These are phyloP conservation scores for Tolypocladium inflatum DNA, from an alignment of 2,329 filamentous ascomycete genomes.

Conservation along the genomic window DNA sequence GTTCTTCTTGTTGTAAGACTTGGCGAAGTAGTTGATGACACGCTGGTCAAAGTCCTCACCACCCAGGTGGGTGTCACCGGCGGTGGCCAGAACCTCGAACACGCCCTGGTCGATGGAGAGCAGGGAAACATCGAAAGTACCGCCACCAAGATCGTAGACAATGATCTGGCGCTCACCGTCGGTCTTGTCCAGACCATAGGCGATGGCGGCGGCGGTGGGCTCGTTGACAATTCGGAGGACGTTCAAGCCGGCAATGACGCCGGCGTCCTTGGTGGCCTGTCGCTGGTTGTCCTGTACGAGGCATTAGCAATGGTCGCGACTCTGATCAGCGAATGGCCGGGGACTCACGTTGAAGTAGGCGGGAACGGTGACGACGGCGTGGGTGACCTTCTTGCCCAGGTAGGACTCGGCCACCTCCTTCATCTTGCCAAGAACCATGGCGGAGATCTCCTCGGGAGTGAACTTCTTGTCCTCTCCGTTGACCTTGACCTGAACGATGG, in stretches of 20 bases:
- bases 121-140: slow-evolving; percentile 90
- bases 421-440: slow-evolving; percentile 79
- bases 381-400: slow-evolving; percentile 72
- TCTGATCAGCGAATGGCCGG: neutral
- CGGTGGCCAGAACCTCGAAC: slow-evolving; percentile 89
- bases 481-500: slow-evolving; percentile 68
- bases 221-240: slow-evolving; percentile 96
- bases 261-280: slow-evolving; percentile 94
- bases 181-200: slow-evolving; percentile 86
- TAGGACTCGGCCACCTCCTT: slow-evolving; percentile 74
- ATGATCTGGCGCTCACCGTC: slow-evolving; percentile 80
- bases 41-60: slow-evolving; percentile 99
- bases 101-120: slow-evolving; percentile 86
- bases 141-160: slow-evolving; percentile 89
- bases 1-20: slow-evolving; percentile 99
- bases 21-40: slow-evolving; percentile 91
- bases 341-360: slow-evolving; percentile 77
- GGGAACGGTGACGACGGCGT: slow-evolving; percentile 87
- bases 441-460: slow-evolving; percentile 72
- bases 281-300: slow-evolving; percentile 66
- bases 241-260: slow-evolving; percentile 84
- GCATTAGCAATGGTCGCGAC: slow-evolving; percentile 11
- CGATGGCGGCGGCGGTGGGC: slow-evolving; percentile 89
- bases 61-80: slow-evolving; percentile 94
- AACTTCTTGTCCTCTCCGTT: slow-evolving; percentile 57